Evolutionary conservation across 306 rosid species (phyloP).

Genomic region (Sicyos baderoa): DNA sequence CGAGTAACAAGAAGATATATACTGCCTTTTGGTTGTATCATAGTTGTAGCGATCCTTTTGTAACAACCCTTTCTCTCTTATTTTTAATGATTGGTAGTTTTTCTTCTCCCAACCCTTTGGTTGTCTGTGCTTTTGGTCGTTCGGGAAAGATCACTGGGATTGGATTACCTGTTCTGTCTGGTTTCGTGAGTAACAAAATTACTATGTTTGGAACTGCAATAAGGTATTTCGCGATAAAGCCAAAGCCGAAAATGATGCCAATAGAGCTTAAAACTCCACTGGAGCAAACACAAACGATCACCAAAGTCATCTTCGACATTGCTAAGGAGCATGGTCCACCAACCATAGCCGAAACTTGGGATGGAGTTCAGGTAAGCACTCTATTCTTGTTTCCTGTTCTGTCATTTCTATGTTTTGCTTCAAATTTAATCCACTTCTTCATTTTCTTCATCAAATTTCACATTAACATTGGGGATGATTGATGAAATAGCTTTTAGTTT

Average conservation of each 20-base stretch:
- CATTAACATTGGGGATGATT: not conserved
- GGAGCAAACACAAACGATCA: slow-evolving; percentile 69
- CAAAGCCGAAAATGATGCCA: slow-evolving; percentile 65
- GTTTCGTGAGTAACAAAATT: not conserved
- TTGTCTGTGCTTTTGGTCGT: too few species aligned
- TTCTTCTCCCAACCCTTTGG: too few species aligned
- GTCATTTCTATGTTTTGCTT: not conserved
- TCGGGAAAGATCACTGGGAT: too few species aligned
- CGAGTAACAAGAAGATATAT: not conserved
- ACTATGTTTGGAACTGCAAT: slow-evolving; percentile 55
- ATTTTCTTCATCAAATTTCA: not conserved
- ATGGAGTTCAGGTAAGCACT: slow-evolving; percentile 49
- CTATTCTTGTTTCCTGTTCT: not conserved
- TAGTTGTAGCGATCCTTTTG: too few species aligned
- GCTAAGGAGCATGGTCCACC: slow-evolving; percentile 84
- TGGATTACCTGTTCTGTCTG: not conserved
- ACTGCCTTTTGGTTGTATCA: too few species aligned
- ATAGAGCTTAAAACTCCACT: slow-evolving; percentile 53
- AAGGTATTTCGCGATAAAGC: slow-evolving; percentile 48
- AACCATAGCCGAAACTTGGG: slow-evolving; percentile 73
- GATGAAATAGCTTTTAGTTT: not conserved
- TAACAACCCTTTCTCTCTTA: too few species aligned
- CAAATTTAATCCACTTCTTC: not conserved
- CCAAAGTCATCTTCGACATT: slow-evolving; percentile 56
- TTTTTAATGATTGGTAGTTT: too few species aligned